Evolutionary conservation across 768 basidiomycete species (phyloP).

Genomic region (Amanita molliuscula): DNA sequence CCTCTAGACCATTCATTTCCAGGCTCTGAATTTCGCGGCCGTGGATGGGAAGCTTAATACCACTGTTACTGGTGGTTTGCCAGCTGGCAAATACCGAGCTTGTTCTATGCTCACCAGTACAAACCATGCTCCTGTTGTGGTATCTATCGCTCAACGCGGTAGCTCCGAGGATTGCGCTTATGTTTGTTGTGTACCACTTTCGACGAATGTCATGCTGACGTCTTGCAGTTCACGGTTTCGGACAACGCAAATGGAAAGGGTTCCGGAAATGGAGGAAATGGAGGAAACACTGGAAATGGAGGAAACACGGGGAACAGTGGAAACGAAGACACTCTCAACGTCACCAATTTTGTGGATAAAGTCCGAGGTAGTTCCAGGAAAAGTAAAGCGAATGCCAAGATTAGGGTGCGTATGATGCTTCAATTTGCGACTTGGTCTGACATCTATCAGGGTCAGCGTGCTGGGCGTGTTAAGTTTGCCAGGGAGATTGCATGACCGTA

Average conservation of each 20-base stretch:
- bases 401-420: background rate
- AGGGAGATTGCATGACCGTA: background rate
- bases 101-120: conserved; percentile 44
- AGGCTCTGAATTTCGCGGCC: conserved; percentile 36
- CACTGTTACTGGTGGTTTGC: conserved; percentile 42
- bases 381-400: background rate
- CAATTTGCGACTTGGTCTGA: background rate
- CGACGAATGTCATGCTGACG: conserved; percentile 3
- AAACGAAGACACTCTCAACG: no score
- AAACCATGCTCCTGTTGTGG: conserved; percentile 52
- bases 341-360: no score
- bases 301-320: no score
- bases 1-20: conserved; percentile 28
- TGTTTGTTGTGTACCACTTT: conserved; percentile 23
- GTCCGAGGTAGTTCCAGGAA: background rate
- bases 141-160: conserved; percentile 53
- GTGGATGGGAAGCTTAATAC: conserved; percentile 38
- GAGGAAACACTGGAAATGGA: no score
- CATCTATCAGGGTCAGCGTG: background rate
- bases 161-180: conserved; percentile 50
- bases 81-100: conserved; percentile 48
- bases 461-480: background rate
- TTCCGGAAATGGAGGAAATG: no score
- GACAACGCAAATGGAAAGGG: background rate
- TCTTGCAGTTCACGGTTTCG: conserved; percentile 21